Base-by-base conservation (phyloP, 2,329 filamentous ascomycete genomes). In the Xylaria sp. region DNA sequence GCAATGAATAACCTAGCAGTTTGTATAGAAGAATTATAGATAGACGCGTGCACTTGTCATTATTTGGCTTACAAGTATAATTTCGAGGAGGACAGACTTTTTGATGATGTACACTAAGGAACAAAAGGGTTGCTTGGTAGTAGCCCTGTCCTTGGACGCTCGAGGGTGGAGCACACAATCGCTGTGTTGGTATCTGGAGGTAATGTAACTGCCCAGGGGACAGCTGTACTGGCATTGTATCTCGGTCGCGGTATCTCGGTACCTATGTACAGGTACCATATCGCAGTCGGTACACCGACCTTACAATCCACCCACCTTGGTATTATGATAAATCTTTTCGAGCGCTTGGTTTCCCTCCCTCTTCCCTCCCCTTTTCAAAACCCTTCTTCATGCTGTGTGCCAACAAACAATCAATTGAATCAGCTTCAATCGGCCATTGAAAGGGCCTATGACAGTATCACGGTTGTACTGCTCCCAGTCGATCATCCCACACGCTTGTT, bases 311-410 rank as follows among this genome's bases (percentile, higher is more conserved):
- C 60, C 67, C 61, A 65, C 60, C 52, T 61, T 55, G 36, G 36
- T 63, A 63, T 58, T 69, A 60, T 66, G 58, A 69, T 70, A 69
- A 70, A 70, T 70, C 56, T 69, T 66, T 69, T 68, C 43, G 43
- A 48, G 15, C 50, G 46, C 67, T 62, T 64, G 66, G 41, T 60
- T 65, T 61, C 60, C 60, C 56, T 69, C 60, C 66, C 55, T 66
- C 59, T 65, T 70, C 59, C 52, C 63, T 64, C 63, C 60, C 66
- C 66, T 59, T 69, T 69, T 60, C 23, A 57, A 70, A 70, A 66
- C n/a, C 34, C 52, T 65, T 65, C 61, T 50, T 66, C 66, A n/a
- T 43, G 41, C 48, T 58, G 20, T 57, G 55, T 20, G 45, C 59
- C 60, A 53, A 34, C 65, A 65, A 65, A 60, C 65, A 67, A 66